phyloP scores from a whole-genome alignment of 441 rosid genomes.

The Euphorbia celastroides region DNA sequence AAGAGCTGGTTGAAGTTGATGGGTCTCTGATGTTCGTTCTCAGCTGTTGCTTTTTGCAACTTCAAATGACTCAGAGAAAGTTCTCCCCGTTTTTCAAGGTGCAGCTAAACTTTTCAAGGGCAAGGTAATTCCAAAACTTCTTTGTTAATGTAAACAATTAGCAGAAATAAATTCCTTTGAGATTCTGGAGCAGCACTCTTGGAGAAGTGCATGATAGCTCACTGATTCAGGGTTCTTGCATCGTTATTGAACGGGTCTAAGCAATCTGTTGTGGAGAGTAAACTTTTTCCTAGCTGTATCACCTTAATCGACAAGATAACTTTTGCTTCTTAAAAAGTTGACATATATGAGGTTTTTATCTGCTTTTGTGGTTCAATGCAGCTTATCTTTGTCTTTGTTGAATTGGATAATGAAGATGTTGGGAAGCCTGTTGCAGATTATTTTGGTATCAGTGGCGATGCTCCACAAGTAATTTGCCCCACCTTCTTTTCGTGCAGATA shows the following conservation, averaged over 20 bases:
- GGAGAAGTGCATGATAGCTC: background rate
- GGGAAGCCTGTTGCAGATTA: conserved; percentile 94
- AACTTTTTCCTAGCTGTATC: too few relatives aligned
- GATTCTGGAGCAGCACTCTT: background rate
- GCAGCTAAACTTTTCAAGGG: conserved; percentile 88
- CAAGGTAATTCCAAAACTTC: conserved; percentile 45
- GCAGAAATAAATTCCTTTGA: conserved; percentile 4
- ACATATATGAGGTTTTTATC: background rate
- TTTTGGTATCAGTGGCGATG: conserved; percentile 72
- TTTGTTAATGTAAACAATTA: background rate
- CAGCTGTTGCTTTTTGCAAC: conserved; percentile 69
- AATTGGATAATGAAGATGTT: conserved; percentile 81
- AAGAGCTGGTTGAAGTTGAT: conserved; percentile 14
- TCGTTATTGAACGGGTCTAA: background rate
- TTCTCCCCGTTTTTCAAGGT: conserved; percentile 59
- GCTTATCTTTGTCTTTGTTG: conserved; percentile 86
- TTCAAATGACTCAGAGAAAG: conserved; percentile 60
- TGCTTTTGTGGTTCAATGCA: conserved; percentile 31
- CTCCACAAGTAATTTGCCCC: conserved; percentile 47
- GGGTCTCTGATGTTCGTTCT: conserved; percentile 11
- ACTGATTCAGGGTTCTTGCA: background rate
- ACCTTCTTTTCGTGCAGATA: background rate
- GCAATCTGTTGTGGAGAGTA: background rate
- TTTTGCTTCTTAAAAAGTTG: background rate
- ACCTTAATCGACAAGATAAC: background rate